A percentile compares a stretch with the other conserved stretches of the same genome.
Conservation (phyloP, 2,329 filamentous ascomycete genomes). For the Fusarium globosum region DNA sequence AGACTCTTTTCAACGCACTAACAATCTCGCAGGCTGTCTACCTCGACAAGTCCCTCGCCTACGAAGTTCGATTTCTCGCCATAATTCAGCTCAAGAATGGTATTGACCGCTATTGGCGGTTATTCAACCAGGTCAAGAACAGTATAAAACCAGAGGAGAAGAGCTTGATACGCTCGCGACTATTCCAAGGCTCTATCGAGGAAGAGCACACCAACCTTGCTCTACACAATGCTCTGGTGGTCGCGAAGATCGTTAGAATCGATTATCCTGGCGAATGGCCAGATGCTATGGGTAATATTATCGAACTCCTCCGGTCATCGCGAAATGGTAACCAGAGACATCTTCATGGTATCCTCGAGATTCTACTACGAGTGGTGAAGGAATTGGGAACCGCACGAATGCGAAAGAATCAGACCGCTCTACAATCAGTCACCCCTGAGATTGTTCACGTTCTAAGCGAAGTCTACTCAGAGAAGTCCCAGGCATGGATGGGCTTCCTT, state of each 20-base stretch:
- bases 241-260: conserved; percentile 88
- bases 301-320: conserved; percentile 69
- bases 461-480: conserved; percentile 81
- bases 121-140: conserved; percentile 66
- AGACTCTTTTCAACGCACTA: conserved; percentile 13
- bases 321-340: conserved; percentile 69
- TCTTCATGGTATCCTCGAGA: conserved; percentile 77
- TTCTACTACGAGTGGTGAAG: conserved; percentile 88
- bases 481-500: conserved; percentile 73
- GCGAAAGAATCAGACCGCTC: conserved; percentile 76
- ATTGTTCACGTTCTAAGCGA: conserved; percentile 82
- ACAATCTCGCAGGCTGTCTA: conserved; percentile 73
- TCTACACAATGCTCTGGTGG: conserved; percentile 86
- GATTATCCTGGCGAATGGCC: conserved; percentile 92
- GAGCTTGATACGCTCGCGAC: conserved; percentile 75
- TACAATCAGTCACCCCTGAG: conserved; percentile 84
- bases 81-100: conserved; percentile 97
- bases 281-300: conserved; percentile 68
- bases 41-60: conserved; percentile 79
- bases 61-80: conserved; percentile 85
- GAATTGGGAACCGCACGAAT: conserved; percentile 86
- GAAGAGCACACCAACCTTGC: conserved; percentile 82
- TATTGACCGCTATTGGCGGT: conserved; percentile 92
- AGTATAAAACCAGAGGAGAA: conserved; percentile 82
- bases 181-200: conserved; percentile 80